Evolutionary conservation across 2,329 filamentous ascomycete genomes (phyloP).

Genomic region (Phaeosphaeria sp.): DNA sequence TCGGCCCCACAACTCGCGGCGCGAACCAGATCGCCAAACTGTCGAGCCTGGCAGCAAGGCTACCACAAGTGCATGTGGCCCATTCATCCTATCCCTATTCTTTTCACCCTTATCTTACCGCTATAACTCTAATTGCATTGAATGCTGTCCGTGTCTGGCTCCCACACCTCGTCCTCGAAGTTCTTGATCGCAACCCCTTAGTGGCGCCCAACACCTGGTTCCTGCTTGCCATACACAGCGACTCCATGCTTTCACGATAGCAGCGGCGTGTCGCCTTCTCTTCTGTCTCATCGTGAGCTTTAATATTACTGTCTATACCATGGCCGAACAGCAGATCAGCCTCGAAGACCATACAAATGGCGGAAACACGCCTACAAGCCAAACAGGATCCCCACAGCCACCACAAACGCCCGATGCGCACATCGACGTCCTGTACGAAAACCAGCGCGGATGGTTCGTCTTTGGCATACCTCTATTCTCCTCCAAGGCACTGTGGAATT

Average conservation of each 20-base stretch:
- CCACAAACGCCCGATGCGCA: constrained; percentile 33
- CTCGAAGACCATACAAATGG: constrained; percentile 65
- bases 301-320: constrained; percentile 11
- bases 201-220: constrained; percentile 18
- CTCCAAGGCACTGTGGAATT: constrained; percentile 71
- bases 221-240: constrained; percentile 26
- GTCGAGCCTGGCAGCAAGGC: constrained; percentile 7
- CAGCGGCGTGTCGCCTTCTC: constrained; percentile 29
- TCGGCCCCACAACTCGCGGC: constrained; percentile 2
- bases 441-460: constrained; percentile 87
- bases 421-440: constrained; percentile 91
- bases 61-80: neutral
- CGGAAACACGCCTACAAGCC: constrained; percentile 38
- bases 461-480: constrained; percentile 94
- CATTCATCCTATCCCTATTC: constrained; percentile 1
- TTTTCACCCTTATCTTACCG: neutral
- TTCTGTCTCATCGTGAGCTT: constrained; percentile 6
- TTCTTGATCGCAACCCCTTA: constrained; percentile 22
- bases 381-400: constrained; percentile 16
- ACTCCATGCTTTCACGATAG: constrained; percentile 40
- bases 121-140: neutral
- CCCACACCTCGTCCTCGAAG: constrained; percentile 6
- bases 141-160: neutral
- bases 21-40: constrained; percentile 27
- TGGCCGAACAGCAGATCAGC: constrained; percentile 68